phyloP scores from a whole-genome alignment of 148 eudicot species.

The Vaccinium vitisidaea region DNA sequence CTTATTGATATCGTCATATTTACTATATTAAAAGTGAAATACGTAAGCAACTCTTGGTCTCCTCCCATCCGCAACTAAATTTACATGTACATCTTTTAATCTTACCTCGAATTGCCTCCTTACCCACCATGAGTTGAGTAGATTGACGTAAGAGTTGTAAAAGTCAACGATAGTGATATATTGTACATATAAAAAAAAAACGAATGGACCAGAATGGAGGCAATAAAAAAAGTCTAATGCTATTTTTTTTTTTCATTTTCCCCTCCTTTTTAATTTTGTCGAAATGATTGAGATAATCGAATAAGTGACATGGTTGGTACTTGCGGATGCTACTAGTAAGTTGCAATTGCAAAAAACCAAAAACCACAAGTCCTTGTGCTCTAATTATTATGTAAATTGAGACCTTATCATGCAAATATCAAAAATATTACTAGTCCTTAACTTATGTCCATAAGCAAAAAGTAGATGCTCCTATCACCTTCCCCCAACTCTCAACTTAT shows the following conservation, averaged over 20 bases:
- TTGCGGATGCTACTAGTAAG: no score
- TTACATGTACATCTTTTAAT: background rate
- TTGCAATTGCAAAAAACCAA: no score
- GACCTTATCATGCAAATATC: constrained; percentile 37
- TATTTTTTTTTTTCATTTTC: background rate
- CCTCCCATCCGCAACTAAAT: background rate
- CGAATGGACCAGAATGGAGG: background rate
- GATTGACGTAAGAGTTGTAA: background rate
- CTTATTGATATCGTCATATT: background rate
- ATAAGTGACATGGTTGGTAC: background rate
- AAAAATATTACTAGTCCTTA: background rate
- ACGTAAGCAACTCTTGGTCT: background rate
- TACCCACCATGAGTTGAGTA: background rate
- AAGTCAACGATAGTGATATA: background rate
- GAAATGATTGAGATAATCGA: background rate
- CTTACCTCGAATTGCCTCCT: background rate
- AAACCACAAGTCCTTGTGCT: no score
- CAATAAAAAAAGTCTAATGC: background rate
- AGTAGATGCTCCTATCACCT: constrained; percentile 20
- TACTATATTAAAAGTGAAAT: background rate
- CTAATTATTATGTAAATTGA: background rate
- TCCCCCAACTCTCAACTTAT: background rate
- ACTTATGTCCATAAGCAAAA: constrained; percentile 7
- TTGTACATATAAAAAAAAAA: background rate
- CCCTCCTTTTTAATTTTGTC: background rate